These are phyloP conservation scores for Diversispora eburnea DNA, from an alignment of 192 early-diverging fungal species.

Conservation along the genomic window DNA sequence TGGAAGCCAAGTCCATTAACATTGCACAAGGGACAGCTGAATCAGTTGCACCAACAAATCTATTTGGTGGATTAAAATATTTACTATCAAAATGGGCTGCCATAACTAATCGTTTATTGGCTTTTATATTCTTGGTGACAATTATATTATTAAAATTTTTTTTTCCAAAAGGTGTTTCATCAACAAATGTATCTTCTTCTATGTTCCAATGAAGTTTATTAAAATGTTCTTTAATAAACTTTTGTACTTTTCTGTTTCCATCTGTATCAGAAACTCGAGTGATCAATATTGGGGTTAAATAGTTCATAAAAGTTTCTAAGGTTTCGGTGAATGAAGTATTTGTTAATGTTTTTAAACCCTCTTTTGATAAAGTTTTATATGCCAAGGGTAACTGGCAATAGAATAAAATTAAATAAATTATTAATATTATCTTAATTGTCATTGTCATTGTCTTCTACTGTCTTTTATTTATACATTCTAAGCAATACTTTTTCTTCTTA, in stretches of 20 bases:
- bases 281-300: slow-evolving; percentile 60
- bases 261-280: slow-evolving; percentile 77
- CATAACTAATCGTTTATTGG: slow-evolving; percentile 69
- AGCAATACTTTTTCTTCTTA: no score
- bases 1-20: slow-evolving; percentile 76
- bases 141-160: slow-evolving; percentile 84
- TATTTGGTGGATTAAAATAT: slow-evolving; percentile 52
- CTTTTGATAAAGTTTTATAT: background rate
- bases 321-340: background rate
- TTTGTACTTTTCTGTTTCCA: slow-evolving; percentile 63
- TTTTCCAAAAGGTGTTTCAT: slow-evolving; percentile 70
- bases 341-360: background rate
- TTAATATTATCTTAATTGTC: background rate
- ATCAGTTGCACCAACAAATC: slow-evolving; percentile 87
- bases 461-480: no score
- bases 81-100: slow-evolving; percentile 95
- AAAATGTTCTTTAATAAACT: slow-evolving; percentile 66
- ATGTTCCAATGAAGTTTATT: slow-evolving; percentile 71
- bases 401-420: background rate
- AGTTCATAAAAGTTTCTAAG: background rate
- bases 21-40: slow-evolving; percentile 90
- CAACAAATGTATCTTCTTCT: slow-evolving; percentile 75
- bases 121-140: slow-evolving; percentile 79
- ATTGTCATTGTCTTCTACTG: background rate
- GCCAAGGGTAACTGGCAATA: background rate